These are phyloP conservation scores for Heritiera littoralis DNA, from an alignment of 345 rosid genomes.

Conservation along the genomic window DNA sequence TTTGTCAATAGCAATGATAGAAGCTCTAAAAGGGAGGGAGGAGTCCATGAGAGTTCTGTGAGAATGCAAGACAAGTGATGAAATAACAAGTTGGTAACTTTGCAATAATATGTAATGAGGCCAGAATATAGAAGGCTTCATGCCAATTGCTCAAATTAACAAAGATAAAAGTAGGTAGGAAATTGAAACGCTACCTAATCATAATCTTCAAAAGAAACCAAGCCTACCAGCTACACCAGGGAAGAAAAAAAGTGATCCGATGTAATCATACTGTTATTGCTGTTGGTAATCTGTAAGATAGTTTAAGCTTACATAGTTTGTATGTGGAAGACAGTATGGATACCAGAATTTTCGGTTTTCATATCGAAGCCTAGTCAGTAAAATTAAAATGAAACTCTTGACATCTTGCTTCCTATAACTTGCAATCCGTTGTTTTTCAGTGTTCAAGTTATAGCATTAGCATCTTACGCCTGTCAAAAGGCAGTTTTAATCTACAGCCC, in stretches of 20 bases:
- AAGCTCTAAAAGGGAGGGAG: too few relatives aligned
- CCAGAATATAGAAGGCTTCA: too few relatives aligned
- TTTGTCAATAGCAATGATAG: too few relatives aligned
- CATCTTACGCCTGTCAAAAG: constrained; percentile 51
- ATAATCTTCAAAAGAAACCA: neutral
- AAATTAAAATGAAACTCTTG: too few relatives aligned
- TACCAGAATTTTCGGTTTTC: neutral
- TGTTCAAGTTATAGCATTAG: constrained; percentile 61
- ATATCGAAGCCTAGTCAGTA: neutral
- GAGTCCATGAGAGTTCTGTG: too few relatives aligned
- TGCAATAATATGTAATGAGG: too few relatives aligned
- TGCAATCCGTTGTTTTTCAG: constrained; percentile 23
- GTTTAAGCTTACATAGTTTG: neutral
- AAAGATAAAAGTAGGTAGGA: neutral
- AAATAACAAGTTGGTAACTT: neutral
- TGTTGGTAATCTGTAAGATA: neutral
- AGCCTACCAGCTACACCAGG: neutral
- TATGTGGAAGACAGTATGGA: neutral
- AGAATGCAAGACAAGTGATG: too few relatives aligned
- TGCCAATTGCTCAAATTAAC: neutral
- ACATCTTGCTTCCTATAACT: neutral
- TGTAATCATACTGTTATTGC: neutral
- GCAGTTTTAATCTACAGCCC: constrained; percentile 71
- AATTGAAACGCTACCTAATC: neutral
- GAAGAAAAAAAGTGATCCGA: neutral